A percentile compares a stretch with the other conserved stretches of the same genome.
Conservation (phyloP, 2,329 filamentous ascomycete genomes). For the Cytospora mali region DNA sequence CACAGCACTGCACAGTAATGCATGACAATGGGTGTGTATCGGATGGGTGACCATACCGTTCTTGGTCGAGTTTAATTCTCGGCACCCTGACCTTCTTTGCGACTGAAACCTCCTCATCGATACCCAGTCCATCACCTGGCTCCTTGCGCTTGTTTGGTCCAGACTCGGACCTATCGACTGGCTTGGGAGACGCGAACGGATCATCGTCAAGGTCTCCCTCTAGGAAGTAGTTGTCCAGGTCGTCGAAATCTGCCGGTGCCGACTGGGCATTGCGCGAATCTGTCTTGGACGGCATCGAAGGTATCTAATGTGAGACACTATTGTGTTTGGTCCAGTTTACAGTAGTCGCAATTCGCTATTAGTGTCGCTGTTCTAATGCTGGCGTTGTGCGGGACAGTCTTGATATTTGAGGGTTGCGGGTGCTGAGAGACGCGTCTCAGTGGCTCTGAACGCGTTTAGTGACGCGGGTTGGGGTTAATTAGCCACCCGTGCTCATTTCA, state of each 20-base stretch:
- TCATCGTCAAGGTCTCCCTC: conserved; percentile 52
- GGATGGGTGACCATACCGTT: conserved; percentile 52
- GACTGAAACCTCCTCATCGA: conserved; percentile 85
- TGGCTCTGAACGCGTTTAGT: conserved; percentile 20
- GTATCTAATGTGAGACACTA: too few species aligned
- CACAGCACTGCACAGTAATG: too few species aligned
- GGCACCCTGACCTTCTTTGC: conserved; percentile 72
- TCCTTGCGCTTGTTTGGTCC: conserved; percentile 53
- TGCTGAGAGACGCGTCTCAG: conserved; percentile 22
- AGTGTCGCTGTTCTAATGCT: background rate
- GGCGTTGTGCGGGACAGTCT: background rate
- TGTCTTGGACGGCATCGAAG: conserved; percentile 25
- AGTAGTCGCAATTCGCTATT: too few species aligned
- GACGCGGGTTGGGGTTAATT: conserved; percentile 16
- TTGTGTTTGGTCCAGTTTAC: too few species aligned
- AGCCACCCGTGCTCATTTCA: conserved; percentile 10
- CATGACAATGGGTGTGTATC: background rate
- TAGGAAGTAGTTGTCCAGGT: conserved; percentile 76
- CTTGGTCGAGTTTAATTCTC: conserved; percentile 84
- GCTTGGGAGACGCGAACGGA: conserved; percentile 51
- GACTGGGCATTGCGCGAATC: conserved; percentile 9
- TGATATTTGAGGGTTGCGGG: background rate
- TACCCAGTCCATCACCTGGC: conserved; percentile 61
- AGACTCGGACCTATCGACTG: conserved; percentile 43
- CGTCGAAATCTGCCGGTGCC: conserved; percentile 58